A percentile compares a stretch with the other conserved stretches of the same genome.
Evolutionary conservation across 306 rosid genomes (phyloP).

Genomic region (Pterocarpus macrocarpus): DNA sequence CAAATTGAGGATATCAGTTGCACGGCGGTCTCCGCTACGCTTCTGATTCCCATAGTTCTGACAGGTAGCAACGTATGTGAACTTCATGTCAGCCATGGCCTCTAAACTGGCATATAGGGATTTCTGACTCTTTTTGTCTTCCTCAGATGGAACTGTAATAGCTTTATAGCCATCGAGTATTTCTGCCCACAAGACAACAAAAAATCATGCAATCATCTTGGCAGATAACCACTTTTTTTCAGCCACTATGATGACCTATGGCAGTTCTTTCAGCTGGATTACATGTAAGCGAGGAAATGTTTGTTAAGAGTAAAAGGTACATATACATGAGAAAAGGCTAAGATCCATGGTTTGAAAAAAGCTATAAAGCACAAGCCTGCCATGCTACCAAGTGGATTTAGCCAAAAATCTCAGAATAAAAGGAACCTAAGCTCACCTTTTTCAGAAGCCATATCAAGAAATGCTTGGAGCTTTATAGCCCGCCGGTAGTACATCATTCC

Average conservation of each 20-base stretch:
- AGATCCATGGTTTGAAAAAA: slow-evolving; percentile 25
- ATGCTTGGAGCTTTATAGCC: slow-evolving; percentile 97
- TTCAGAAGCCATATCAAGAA: slow-evolving; percentile 96
- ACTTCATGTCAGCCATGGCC: slow-evolving; percentile 98
- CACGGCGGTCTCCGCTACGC: slow-evolving; percentile 96
- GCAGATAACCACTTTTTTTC: slow-evolving; percentile 23
- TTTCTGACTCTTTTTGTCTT: slow-evolving; percentile 81
- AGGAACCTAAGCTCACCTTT: slow-evolving; percentile 59
- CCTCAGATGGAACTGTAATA: slow-evolving; percentile 77
- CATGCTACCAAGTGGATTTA: slow-evolving; percentile 8
- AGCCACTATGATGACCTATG: slow-evolving; percentile 31
- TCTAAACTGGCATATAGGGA: slow-evolving; percentile 88
- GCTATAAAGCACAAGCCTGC: slow-evolving; percentile 27
- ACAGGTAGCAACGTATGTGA: slow-evolving; percentile 95
- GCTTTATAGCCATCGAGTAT: slow-evolving; percentile 95
- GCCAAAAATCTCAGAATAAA: slow-evolving; percentile 40
- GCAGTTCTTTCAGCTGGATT: slow-evolving; percentile 20
- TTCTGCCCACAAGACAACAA: slow-evolving; percentile 61
- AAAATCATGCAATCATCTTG: slow-evolving; percentile 42
- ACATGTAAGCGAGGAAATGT: slow-evolving; percentile 9
- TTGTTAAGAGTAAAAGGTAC: no score
- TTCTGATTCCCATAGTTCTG: slow-evolving; percentile 98
- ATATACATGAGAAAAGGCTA: slow-evolving; percentile 19
- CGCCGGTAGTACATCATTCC: slow-evolving; percentile 98
- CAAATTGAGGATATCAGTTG: slow-evolving; percentile 94